phyloP scores from a whole-genome alignment of 352 stramenopile genomes.

The Pythium sukuiense region DNA sequence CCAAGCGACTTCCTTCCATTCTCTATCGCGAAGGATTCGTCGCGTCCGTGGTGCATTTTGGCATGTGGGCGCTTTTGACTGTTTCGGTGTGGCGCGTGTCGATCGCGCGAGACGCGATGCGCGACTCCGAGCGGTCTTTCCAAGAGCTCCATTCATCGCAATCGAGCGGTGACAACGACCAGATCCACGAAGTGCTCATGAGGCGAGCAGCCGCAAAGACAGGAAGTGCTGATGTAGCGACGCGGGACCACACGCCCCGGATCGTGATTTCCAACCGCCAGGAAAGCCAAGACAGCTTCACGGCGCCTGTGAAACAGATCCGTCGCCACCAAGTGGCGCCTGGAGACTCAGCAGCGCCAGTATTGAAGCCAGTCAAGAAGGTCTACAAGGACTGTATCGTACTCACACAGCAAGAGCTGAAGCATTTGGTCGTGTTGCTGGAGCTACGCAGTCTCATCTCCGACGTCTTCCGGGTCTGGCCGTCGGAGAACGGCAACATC shows the following conservation, averaged over 20 bases:
- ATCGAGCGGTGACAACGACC: slow-evolving; percentile 15
- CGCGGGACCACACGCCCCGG: neutral
- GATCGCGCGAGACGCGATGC: slow-evolving; percentile 30
- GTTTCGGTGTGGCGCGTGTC: slow-evolving; percentile 35
- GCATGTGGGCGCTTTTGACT: slow-evolving; percentile 23
- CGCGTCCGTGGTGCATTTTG: slow-evolving; percentile 12
- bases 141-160: slow-evolving; percentile 25
- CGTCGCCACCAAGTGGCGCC: slow-evolving; percentile 21
- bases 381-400: slow-evolving; percentile 18
- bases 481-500: slow-evolving; percentile 38
- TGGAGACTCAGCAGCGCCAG: neutral
- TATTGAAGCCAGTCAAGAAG: neutral
- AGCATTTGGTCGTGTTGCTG: slow-evolving; percentile 20
- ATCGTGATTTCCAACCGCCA: slow-evolving; percentile 23
- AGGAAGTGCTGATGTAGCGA: neutral
- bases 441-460: neutral
- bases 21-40: slow-evolving; percentile 27
- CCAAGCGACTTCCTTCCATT: slow-evolving; percentile 4
- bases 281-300: neutral
- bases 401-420: slow-evolving; percentile 32
- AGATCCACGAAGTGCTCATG: neutral
- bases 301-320: neutral
- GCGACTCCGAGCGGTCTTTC: slow-evolving; percentile 29
- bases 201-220: neutral
- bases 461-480: slow-evolving; percentile 36